Evolutionary conservation across 2,329 filamentous ascomycete genomes (phyloP).

Genomic region (Aspergillus bombycis): DNA sequence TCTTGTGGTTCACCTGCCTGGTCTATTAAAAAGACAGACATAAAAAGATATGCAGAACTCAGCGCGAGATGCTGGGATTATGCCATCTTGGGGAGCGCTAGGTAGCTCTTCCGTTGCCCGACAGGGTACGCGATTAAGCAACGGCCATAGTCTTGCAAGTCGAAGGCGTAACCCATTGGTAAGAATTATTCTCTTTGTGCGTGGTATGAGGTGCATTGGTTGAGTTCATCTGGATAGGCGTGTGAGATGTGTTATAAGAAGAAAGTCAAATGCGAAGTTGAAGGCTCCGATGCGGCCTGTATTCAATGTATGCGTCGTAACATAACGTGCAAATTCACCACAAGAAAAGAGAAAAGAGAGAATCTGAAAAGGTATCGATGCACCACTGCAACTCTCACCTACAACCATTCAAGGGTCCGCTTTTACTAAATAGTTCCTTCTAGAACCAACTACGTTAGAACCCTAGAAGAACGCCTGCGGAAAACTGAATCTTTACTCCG

Average conservation of each 20-base stretch:
- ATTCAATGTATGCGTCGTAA: conserved; percentile 94
- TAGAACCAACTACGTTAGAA: conserved; percentile 91
- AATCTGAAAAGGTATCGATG: conserved; percentile 77
- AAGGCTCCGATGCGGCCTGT: conserved; percentile 71
- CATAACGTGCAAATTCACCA: conserved; percentile 88
- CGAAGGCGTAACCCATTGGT: conserved; percentile 27
- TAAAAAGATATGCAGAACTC: conserved; percentile 23
- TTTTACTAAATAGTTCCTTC: conserved; percentile 10
- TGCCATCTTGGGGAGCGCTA: conserved; percentile 13
- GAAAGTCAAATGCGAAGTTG: conserved; percentile 91
- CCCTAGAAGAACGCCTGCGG: conserved; percentile 85
- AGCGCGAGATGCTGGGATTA: conserved; percentile 6
- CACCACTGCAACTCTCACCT: not conserved
- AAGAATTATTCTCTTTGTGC: conserved; percentile 15
- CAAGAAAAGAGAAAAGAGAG: conserved; percentile 89
- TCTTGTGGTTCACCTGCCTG: not conserved
- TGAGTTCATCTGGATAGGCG: conserved; percentile 56
- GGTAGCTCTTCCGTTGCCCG: conserved; percentile 8
- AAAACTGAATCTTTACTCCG: conserved; percentile 86
- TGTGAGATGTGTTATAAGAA: conserved; percentile 91
- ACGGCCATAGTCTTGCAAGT: conserved; percentile 10
- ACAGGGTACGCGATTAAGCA: conserved; percentile 12
- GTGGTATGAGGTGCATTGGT: conserved; percentile 13
- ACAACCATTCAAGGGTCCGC: not conserved
- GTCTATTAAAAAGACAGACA: not conserved